Evolutionary conservation across 495 filamentous ascomycete species (phyloP).

Genomic region (Pyronema domesticum): DNA sequence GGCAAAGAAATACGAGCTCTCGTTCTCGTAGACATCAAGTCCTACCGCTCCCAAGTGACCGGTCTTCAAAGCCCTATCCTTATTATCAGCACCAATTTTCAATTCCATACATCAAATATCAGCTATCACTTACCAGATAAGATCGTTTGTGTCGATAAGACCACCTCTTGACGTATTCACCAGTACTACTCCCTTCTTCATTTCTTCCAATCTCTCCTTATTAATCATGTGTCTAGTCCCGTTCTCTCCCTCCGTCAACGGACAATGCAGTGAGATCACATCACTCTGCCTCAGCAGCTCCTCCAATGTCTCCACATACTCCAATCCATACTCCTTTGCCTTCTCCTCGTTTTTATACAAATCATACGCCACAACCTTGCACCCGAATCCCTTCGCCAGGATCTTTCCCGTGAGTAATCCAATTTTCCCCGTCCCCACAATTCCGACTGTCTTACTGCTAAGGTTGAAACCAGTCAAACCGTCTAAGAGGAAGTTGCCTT

Average conservation of each 20-base stretch:
- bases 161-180: constrained; percentile 51
- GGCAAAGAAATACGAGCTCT: constrained; percentile 41
- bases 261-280: constrained; percentile 48
- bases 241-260: constrained; percentile 31
- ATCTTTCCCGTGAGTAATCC: constrained; percentile 35
- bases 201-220: constrained; percentile 31
- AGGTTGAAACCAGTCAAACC: constrained; percentile 45
- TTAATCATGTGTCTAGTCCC: constrained; percentile 44
- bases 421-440: constrained; percentile 39
- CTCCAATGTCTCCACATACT: constrained; percentile 35
- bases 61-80: constrained; percentile 35
- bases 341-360: constrained; percentile 31
- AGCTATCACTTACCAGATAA: constrained; percentile 31
- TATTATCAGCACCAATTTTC: neutral
- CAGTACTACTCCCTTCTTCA: constrained; percentile 43
- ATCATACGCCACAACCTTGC: constrained; percentile 42
- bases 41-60: constrained; percentile 37
- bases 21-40: constrained; percentile 40
- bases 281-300: constrained; percentile 37
- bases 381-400: constrained; percentile 44
- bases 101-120: too few relatives aligned
- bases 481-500: constrained; percentile 52
- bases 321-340: constrained; percentile 33
- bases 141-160: constrained; percentile 40
- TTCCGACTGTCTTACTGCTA: constrained; percentile 41